A percentile compares a stretch with the other conserved stretches of the same genome.
phyloP scores from a whole-genome alignment of 768 basidiomycete genomes.

The Termitomyces sp. region DNA sequence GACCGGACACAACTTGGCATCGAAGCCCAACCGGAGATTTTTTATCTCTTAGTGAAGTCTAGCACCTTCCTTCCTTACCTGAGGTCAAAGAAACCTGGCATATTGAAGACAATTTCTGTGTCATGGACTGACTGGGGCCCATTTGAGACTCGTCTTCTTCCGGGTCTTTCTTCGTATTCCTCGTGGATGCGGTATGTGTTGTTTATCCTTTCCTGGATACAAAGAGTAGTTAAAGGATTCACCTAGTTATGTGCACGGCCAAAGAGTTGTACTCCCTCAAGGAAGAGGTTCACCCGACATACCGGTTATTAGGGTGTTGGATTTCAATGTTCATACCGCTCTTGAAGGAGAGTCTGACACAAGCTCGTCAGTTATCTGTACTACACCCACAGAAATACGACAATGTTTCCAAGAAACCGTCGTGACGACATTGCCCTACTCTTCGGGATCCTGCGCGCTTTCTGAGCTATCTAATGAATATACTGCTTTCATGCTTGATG shows the following conservation, averaged over 20 bases:
- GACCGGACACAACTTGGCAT: neutral
- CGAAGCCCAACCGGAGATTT: neutral
- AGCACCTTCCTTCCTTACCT: constrained; percentile 7
- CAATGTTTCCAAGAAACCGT: constrained; percentile 11
- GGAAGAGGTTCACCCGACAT: neutral
- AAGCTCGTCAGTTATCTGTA: neutral
- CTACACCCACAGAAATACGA: constrained; percentile 3
- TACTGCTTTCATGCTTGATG: constrained; percentile 19
- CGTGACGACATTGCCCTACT: constrained; percentile 12
- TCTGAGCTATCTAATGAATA: constrained; percentile 7
- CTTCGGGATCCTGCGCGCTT: neutral
- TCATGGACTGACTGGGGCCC: constrained; percentile 2
- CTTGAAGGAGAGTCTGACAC: neutral
- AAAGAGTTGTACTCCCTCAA: constrained; percentile 13
- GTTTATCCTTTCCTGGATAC: too few species aligned
- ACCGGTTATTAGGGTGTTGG: constrained; percentile 9
- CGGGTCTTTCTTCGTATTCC: constrained; percentile 21
- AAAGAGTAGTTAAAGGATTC: neutral
- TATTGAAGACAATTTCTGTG: neutral
- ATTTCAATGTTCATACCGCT: constrained; percentile 11
- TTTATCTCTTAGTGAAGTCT: constrained; percentile 8
- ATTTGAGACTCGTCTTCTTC: neutral
- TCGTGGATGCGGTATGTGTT: constrained; percentile 11
- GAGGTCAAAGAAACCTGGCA: constrained; percentile 2
- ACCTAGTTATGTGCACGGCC: constrained; percentile 18